Conservation (phyloP, 2,329 filamentous ascomycete species). For the Byssochlamys sp. region DNA sequence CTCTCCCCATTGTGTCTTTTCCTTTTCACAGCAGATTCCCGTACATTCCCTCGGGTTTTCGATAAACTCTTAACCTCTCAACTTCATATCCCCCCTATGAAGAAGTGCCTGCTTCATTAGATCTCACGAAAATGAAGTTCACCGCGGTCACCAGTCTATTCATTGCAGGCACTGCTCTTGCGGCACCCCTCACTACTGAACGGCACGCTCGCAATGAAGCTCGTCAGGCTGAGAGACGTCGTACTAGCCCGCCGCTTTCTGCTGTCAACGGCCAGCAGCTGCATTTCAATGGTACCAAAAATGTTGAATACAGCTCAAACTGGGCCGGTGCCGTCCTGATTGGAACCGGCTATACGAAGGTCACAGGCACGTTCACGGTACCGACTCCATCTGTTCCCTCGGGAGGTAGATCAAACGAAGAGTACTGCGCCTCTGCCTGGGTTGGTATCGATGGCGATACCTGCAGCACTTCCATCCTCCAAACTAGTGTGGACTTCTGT, state of each 20-base stretch:
- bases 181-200: slow-evolving; percentile 35
- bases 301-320: slow-evolving; percentile 45
- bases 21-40: neutral
- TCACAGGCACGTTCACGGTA: slow-evolving; percentile 44
- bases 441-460: slow-evolving; percentile 54
- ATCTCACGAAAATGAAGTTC: slow-evolving; percentile 42
- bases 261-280: slow-evolving; percentile 27
- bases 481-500: slow-evolving; percentile 49
- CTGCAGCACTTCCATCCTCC: slow-evolving; percentile 43
- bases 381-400: slow-evolving; percentile 37
- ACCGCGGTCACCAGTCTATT: slow-evolving; percentile 28
- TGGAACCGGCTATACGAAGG: slow-evolving; percentile 42
- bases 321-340: slow-evolving; percentile 51
- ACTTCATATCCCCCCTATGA: neutral
- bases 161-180: slow-evolving; percentile 35
- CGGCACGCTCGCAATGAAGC: slow-evolving; percentile 12
- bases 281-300: slow-evolving; percentile 10
- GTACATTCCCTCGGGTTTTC: neutral
- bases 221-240: slow-evolving; percentile 17
- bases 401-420: slow-evolving; percentile 12
- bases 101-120: neutral
- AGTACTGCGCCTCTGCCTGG: slow-evolving; percentile 45
- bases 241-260: slow-evolving; percentile 22
- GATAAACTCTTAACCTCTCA: neutral
- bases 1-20: neutral